Conservation (phyloP, 208 protist genomes). For the Trypanosoma conorhini region DNA sequence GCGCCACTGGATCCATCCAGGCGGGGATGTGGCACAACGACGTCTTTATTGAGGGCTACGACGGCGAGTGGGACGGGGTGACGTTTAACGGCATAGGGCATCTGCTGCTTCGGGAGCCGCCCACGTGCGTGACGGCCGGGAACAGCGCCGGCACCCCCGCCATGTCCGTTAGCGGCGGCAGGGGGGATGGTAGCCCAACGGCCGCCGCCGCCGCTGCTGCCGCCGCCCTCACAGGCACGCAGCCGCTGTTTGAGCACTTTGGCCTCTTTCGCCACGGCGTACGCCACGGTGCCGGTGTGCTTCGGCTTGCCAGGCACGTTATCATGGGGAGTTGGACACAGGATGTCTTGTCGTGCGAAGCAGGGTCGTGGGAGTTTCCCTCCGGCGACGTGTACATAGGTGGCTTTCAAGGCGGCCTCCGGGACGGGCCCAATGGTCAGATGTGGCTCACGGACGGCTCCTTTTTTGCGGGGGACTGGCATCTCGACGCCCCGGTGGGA, state of each 20-base stretch:
- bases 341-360: slow-evolving; percentile 57
- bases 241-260: slow-evolving; percentile 54
- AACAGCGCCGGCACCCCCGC: not conserved
- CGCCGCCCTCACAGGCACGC: not conserved
- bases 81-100: slow-evolving; percentile 72
- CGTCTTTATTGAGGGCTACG: slow-evolving; percentile 79
- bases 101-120: slow-evolving; percentile 29
- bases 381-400: slow-evolving; percentile 81
- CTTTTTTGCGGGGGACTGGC: slow-evolving; percentile 68
- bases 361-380: slow-evolving; percentile 71
- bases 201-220: not conserved
- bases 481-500: slow-evolving; percentile 54
- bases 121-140: not conserved
- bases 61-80: slow-evolving; percentile 82
- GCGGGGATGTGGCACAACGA: slow-evolving; percentile 65
- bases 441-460: slow-evolving; percentile 79
- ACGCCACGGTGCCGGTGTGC: slow-evolving; percentile 68
- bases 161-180: not conserved
- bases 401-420: slow-evolving; percentile 46
- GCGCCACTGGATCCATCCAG: slow-evolving; percentile 51
- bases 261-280: slow-evolving; percentile 76
- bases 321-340: slow-evolving; percentile 69
- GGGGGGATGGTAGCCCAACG: not conserved
- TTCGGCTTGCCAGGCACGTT: slow-evolving; percentile 57
- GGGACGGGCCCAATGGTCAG: slow-evolving; percentile 22